Evolutionary conservation across 2,329 filamentous ascomycete species (phyloP).

Genomic region (Microdochium nivale): DNA sequence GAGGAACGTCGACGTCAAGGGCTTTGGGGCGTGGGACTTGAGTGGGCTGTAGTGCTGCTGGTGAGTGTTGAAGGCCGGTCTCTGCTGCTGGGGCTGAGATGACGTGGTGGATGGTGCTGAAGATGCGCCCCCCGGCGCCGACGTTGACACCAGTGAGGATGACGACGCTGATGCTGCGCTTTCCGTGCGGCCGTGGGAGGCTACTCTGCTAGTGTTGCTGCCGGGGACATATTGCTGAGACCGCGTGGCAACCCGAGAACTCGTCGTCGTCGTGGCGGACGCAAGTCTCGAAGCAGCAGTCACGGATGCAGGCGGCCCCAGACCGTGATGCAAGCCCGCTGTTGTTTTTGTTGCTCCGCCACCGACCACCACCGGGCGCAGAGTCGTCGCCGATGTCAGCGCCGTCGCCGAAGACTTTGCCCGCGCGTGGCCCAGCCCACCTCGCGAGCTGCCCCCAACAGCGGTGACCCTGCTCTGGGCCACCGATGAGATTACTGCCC

Average conservation of each 20-base stretch:
- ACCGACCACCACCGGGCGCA: conserved; percentile 21
- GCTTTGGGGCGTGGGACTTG: conserved; percentile 52
- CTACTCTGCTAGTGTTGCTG: conserved; percentile 9
- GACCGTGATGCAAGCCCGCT: conserved; percentile 11
- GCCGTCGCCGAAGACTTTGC: conserved; percentile 32
- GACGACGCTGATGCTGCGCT: conserved; percentile 4
- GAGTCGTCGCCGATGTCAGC: conserved; percentile 21
- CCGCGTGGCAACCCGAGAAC: conserved; percentile 1
- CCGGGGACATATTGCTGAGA: conserved; percentile 11
- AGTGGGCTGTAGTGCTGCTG: conserved; percentile 62
- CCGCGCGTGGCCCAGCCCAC: conserved; percentile 21
- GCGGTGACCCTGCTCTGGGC: background rate
- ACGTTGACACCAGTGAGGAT: conserved; percentile 4
- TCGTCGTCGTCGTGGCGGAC: conserved; percentile 16
- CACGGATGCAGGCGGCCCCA: no score
- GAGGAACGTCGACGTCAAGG: conserved; percentile 47
- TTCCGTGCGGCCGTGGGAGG: background rate
- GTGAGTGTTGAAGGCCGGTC: conserved; percentile 51
- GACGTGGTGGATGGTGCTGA: conserved; percentile 4
- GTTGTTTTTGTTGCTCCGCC: conserved; percentile 7
- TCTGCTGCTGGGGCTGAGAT: conserved; percentile 25
- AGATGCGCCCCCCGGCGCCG: conserved; percentile 1
- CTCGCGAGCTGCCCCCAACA: conserved; percentile 2
- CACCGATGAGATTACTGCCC: background rate
- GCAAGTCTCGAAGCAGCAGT: conserved; percentile 11